phyloP scores from a whole-genome alignment of 768 basidiomycete genomes.

The Cystoderma amianthinum region DNA sequence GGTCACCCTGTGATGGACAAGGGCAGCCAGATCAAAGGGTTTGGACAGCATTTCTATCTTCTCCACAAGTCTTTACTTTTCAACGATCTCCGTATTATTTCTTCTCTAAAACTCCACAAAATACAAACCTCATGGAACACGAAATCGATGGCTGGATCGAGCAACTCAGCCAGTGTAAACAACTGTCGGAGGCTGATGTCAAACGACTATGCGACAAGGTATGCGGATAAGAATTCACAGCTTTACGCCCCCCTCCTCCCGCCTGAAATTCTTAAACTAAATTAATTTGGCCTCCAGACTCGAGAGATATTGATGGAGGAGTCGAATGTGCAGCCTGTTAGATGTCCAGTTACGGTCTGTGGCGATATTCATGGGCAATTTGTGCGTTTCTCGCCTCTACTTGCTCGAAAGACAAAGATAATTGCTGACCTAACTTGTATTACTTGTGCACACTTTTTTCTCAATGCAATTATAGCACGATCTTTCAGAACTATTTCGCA shows the following conservation, averaged over 20 bases:
- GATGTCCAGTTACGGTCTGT: constrained; percentile 98
- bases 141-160: constrained; percentile 98
- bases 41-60: constrained; percentile 12
- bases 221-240: constrained; percentile 22
- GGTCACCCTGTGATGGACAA: not conserved
- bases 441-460: not conserved
- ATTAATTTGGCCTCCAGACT: constrained; percentile 53
- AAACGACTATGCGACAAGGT: constrained; percentile 99
- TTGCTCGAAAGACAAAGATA: not conserved
- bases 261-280: too few species aligned
- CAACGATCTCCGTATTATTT: constrained; percentile 26
- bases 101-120: constrained; percentile 21
- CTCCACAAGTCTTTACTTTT: constrained; percentile 17
- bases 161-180: constrained; percentile 96
- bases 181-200: constrained; percentile 89
- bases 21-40: not conserved
- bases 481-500: constrained; percentile 96
- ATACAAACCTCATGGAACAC: constrained; percentile 37
- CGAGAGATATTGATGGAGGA: constrained; percentile 99
- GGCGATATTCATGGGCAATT: constrained; percentile 99
- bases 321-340: constrained; percentile 96
- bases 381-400: constrained; percentile 51
- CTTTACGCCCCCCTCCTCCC: constrained; percentile 8
- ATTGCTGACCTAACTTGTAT: not conserved
- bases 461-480: constrained; percentile 72